A percentile compares a stretch with the other conserved stretches of the same genome.
Conservation (phyloP, 2,329 filamentous ascomycete species). For the Fusarium sp. region DNA sequence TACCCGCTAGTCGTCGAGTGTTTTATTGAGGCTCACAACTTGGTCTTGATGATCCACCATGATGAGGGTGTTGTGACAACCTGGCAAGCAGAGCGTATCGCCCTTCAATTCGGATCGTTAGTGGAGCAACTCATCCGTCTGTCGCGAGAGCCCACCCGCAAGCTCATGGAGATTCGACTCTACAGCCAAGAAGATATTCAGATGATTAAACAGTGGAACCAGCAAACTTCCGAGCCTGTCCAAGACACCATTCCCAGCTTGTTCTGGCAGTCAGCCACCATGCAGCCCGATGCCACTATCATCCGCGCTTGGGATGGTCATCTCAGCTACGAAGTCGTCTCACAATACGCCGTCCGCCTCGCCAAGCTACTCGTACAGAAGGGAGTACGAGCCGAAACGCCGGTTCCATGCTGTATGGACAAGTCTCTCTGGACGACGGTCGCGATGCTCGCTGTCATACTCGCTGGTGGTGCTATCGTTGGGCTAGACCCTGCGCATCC, state of each 20-base stretch:
- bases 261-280: constrained; percentile 16
- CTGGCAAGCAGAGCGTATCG: constrained; percentile 25
- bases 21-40: constrained; percentile 1
- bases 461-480: constrained; percentile 39
- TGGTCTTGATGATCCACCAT: constrained; percentile 26
- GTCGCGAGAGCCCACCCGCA: constrained; percentile 2
- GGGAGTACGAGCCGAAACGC: constrained; percentile 2
- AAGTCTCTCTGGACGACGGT: constrained; percentile 39
- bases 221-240: fast-evolving
- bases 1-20: constrained; percentile 42
- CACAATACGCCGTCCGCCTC: constrained; percentile 8
- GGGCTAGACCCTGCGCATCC: constrained; percentile 40
- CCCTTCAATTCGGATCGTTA: constrained; percentile 30
- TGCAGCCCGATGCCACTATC: neutral
- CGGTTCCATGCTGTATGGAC: constrained; percentile 38
- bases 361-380: constrained; percentile 3
- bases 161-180: constrained; percentile 24
- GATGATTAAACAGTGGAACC: constrained; percentile 30
- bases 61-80: constrained; percentile 11
- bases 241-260: neutral
- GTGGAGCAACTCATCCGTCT: constrained; percentile 25
- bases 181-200: constrained; percentile 18
- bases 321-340: constrained; percentile 24
- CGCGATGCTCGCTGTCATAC: constrained; percentile 39
- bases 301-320: constrained; percentile 37